A percentile compares a stretch with the other conserved stretches of the same genome.
phyloP scores from a whole-genome alignment of 768 basidiomycete species.

The Kwoniella newhampshirensis region DNA sequence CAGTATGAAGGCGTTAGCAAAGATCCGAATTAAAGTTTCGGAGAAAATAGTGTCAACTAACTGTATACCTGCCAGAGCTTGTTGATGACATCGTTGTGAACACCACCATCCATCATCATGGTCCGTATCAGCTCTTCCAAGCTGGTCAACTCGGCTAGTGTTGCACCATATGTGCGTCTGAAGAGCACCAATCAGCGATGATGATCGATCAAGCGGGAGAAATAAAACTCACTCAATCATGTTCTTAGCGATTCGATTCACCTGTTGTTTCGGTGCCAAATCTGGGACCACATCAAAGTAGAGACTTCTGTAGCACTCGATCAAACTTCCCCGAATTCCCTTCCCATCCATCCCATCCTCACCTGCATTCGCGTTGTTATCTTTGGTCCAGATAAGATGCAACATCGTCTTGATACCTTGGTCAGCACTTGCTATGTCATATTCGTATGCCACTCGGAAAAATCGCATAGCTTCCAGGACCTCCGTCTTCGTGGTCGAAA shows the following conservation, averaged over 20 bases:
- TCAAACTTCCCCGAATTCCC: constrained; percentile 77
- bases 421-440: constrained; percentile 74
- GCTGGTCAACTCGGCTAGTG: constrained; percentile 90
- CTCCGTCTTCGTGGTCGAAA: constrained; percentile 63
- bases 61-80: constrained; percentile 98
- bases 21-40: not conserved
- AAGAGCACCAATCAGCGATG: constrained; percentile 8
- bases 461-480: constrained; percentile 64
- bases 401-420: constrained; percentile 95
- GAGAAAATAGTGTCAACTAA: constrained; percentile 55
- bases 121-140: constrained; percentile 94
- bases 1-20: not conserved
- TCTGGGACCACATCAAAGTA: constrained; percentile 83
- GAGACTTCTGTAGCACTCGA: constrained; percentile 81
- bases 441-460: constrained; percentile 77
- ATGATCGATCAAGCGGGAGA: constrained; percentile 27
- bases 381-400: constrained; percentile 95
- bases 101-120: constrained; percentile 85
- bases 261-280: constrained; percentile 75
- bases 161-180: constrained; percentile 87
- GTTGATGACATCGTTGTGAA: constrained; percentile 78
- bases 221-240: constrained; percentile 75
- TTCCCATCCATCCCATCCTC: constrained; percentile 72
- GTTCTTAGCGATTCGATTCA: constrained; percentile 90
- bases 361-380: constrained; percentile 62